Conservation (phyloP, 73 alveolate species). For the Halteria grandinella region DNA sequence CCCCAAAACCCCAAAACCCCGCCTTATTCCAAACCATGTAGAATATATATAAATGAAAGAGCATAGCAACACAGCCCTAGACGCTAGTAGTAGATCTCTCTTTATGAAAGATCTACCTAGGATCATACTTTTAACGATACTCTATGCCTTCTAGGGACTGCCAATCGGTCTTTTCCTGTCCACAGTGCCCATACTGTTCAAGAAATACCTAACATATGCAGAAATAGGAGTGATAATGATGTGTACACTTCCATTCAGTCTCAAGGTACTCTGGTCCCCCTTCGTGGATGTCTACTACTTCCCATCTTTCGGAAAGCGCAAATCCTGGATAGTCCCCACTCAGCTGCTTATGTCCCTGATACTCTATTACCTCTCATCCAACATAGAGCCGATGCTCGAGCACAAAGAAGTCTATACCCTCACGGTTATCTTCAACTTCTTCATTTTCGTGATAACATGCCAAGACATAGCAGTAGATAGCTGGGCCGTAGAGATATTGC, state of each 20-base stretch:
- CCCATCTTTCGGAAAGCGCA: conserved; percentile 59
- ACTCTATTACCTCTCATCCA: background rate
- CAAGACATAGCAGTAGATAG: conserved; percentile 91
- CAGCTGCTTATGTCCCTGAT: conserved; percentile 42
- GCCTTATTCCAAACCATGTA: too few relatives aligned
- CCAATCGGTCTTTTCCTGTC: conserved; percentile 56
- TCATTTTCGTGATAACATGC: conserved; percentile 58
- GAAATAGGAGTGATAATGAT: conserved; percentile 60
- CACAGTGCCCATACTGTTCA: conserved; percentile 58
- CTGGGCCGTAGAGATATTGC: conserved; percentile 86
- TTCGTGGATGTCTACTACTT: conserved; percentile 60
- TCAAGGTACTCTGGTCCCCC: conserved; percentile 69
- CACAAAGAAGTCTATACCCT: conserved; percentile 16
- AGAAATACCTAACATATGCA: conserved; percentile 62
- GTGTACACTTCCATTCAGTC: conserved; percentile 48
- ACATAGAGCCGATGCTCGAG: conserved; percentile 14
- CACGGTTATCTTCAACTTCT: conserved; percentile 14
- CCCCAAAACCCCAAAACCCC: too few relatives aligned
- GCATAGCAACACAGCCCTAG: too few relatives aligned
- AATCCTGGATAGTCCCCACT: conserved; percentile 70
- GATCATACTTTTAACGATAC: conserved; percentile 12
- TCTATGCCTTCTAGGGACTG: conserved; percentile 50
- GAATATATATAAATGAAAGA: too few relatives aligned
- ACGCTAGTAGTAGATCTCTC: background rate
- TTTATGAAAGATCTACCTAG: conserved; percentile 4